A percentile compares a stretch with the other conserved stretches of the same genome.
These are phyloP conservation scores for Phlebiopsis gigantea DNA, from an alignment of 768 basidiomycete species.

Conservation along the genomic window DNA sequence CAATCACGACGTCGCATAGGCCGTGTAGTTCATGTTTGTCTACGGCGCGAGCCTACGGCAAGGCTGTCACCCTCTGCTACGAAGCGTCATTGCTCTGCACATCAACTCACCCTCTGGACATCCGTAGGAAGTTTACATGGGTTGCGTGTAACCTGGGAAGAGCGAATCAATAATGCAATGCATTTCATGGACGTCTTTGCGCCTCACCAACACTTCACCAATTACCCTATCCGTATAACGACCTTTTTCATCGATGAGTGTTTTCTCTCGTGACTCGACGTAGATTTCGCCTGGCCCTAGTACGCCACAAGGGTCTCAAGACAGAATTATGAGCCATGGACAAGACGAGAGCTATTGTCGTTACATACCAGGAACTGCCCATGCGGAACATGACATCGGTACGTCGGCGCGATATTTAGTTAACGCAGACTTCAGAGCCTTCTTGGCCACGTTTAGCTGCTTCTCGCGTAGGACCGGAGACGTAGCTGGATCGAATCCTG, in stretches of 20 bases:
- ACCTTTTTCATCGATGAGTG: slow-evolving; percentile 38
- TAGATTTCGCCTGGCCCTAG: slow-evolving; percentile 53
- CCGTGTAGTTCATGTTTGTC: slow-evolving; percentile 41
- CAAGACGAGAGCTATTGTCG: neutral
- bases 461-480: slow-evolving; percentile 50
- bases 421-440: slow-evolving; percentile 36
- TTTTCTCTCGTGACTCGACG: slow-evolving; percentile 42
- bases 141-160: slow-evolving; percentile 56
- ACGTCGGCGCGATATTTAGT: slow-evolving; percentile 45
- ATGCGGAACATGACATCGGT: slow-evolving; percentile 55
- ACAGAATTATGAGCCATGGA: neutral
- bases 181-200: neutral
- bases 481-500: slow-evolving; percentile 50
- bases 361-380: slow-evolving; percentile 49
- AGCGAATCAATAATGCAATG: neutral
- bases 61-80: neutral
- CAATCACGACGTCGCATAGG: slow-evolving; percentile 51
- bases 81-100: neutral
- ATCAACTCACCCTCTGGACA: slow-evolving; percentile 46
- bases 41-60: slow-evolving; percentile 49
- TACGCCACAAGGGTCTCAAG: slow-evolving; percentile 46
- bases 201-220: slow-evolving; percentile 51
- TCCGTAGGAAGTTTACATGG: slow-evolving; percentile 73
- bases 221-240: slow-evolving; percentile 42
- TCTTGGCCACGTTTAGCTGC: slow-evolving; percentile 42